These are phyloP conservation scores for Xerocomus amazonicus DNA, from an alignment of 1,284 basidiomycete species.

Conservation along the genomic window DNA sequence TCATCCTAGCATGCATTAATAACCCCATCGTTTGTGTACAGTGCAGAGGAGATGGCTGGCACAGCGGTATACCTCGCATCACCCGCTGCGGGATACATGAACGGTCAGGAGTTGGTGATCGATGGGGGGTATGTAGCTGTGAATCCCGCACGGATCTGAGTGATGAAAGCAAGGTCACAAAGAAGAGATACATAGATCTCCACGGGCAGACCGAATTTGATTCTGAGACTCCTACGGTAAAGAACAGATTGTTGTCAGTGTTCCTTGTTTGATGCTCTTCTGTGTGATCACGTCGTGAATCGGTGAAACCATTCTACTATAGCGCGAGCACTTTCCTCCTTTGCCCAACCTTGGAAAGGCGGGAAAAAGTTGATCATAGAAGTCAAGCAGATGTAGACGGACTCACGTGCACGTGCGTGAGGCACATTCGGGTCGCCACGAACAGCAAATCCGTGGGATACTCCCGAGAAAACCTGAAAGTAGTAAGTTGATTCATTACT, in stretches of 20 bases:
- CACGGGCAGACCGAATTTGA: too few species aligned
- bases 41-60: conserved; percentile 68
- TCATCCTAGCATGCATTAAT: not conserved
- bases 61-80: conserved; percentile 72
- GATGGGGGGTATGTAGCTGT: conserved; percentile 73
- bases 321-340: not conserved
- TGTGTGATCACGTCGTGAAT: not conserved
- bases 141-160: conserved; percentile 49
- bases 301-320: not conserved
- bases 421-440: conserved; percentile 16
- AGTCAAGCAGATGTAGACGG: conserved; percentile 34
- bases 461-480: conserved; percentile 32
- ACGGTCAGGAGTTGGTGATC: conserved; percentile 69
- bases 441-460: conserved; percentile 32
- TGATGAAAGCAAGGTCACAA: conserved; percentile 46
- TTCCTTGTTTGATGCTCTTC: too few species aligned
- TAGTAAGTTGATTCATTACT: conserved; percentile 24
- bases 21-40: conserved; percentile 28
- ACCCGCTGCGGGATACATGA: conserved; percentile 64
- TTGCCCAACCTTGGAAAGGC: too few species aligned
- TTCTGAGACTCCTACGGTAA: too few species aligned
- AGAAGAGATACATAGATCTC: too few species aligned
- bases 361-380: too few species aligned
- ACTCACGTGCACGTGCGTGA: conserved; percentile 29
- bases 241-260: too few species aligned